Base-by-base conservation (phyloP, 2,329 filamentous ascomycete genomes). In the Aspergillus sp. region DNA sequence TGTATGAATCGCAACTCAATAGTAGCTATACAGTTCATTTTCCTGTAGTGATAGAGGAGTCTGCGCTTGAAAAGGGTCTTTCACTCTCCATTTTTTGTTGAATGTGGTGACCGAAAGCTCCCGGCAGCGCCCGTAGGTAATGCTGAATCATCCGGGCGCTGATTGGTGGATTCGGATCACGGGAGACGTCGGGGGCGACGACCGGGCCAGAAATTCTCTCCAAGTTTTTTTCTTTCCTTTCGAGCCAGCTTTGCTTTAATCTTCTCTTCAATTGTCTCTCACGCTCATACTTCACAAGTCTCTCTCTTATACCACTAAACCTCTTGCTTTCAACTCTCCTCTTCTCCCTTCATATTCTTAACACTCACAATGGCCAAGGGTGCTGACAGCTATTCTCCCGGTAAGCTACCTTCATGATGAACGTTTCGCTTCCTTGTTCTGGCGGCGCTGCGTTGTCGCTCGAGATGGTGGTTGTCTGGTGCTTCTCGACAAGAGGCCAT, bases 331-430 rank as follows among this genome's bases (percentile, higher is more conserved):
- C 15, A 30, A 34, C 19, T 48, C 66, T 61, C 64, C 59, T 52
- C 60, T 65, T 63, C 60, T 49, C 58, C 62, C 54, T 56, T 55
- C 58, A 60, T 52, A 64, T 57, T 72, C 66, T 71, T 72, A 68
- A 59, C 56, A 28, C 67, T 72, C 72, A 76, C 68, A 75, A 75
- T 77, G 75, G 72, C 66, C 75, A 82, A 78, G 74, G 82, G 82
- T 76, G 70, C 69, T 73, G 57, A 59, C 41, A 38, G 19, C 74
- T 79, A 76, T 74, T 72, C 76, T 72, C 72, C 77, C 64, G 81
- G 81, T 83, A 81, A 69, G 81, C 77, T 62, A 17, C 34, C 43
- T 54, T 50, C 43, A 45, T 50, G 51, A 64, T 50, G 38, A 51
- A 43, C 49, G 47, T 15, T 43, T 57, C 30, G 23, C n/a, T 54